Base-by-base conservation (phyloP, 2,329 filamentous ascomycete genomes). In the Emergomyces africanus region DNA sequence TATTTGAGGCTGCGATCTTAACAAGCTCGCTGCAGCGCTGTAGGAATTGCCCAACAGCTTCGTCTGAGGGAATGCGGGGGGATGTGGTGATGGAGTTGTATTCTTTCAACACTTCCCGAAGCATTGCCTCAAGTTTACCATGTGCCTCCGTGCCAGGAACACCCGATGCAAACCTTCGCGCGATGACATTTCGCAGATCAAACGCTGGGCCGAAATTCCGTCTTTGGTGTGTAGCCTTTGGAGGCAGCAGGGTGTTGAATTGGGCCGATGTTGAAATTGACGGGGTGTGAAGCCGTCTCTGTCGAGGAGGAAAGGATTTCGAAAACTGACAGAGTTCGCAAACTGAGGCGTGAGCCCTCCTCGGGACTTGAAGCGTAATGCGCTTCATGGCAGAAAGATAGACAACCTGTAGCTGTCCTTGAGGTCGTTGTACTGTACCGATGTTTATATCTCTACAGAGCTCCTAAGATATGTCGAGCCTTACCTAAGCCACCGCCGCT, bases 291-390 rank as follows among this genome's bases (percentile, higher is more conserved):
- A 55, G 8, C 8, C 6, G 5, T 55, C 53, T 55, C 1, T 62
- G 56, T 20, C 53, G 54, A 15, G 44, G 42, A 8, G 66, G 58
- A 4, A 64, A 64, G 20, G 65, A 10, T 39, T 5, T 66, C 10
- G 71, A 71, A 44, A 68, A 66, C 61, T 71, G 70, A 59, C 73
- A 75, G 44, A 74, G 67, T 64, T 75, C 72, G 48, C 73, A 75
- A 54, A 74, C 63, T 15, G 67, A 61, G 14, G 66, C 64, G 57
- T 67, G 67, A 30, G 63, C 61, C 48, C 62, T 63, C 55, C 60
- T 68, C 46, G 67, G 67, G 28, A 66, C 65, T 51, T 66, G 68
- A 37, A 74, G 58, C 15, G 65, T 63, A 60, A 74, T 65, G 50
- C 71, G 65, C 59, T 70, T 75, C 71, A 75, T 75, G 54, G 12